Conservation (phyloP, 1,284 basidiomycete genomes). For the Ustilago crameri region DNA sequence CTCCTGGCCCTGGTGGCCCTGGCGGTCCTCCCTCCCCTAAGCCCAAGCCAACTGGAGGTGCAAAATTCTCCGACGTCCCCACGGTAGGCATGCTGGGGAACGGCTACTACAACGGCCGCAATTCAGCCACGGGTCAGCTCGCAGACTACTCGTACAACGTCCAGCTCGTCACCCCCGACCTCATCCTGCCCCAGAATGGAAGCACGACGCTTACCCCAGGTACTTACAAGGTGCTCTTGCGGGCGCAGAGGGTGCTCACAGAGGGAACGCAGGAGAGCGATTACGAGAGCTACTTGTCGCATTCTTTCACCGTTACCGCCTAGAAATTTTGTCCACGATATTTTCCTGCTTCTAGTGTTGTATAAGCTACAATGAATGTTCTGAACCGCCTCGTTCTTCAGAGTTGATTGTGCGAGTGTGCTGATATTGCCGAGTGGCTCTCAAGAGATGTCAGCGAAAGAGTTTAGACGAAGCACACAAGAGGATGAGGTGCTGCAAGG, state of each 20-base stretch:
- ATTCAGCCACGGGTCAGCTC: conserved; percentile 32
- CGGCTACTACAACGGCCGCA: conserved; percentile 41
- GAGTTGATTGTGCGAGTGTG: too few species aligned
- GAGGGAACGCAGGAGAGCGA: conserved; percentile 72
- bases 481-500: too few species aligned
- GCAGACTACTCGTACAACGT: conserved; percentile 43
- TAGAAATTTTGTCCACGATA: too few species aligned
- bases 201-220: conserved; percentile 73
- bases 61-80: conserved; percentile 34
- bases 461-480: too few species aligned
- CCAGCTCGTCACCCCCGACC: conserved; percentile 22
- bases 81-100: conserved; percentile 41
- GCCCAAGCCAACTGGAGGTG: neutral
- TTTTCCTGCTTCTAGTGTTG: too few species aligned
- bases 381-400: too few species aligned
- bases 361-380: too few species aligned
- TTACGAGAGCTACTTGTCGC: conserved; percentile 73
- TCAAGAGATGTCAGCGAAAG: too few species aligned
- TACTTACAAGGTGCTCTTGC: conserved; percentile 74
- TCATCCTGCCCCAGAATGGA: conserved; percentile 36
- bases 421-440: too few species aligned
- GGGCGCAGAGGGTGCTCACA: conserved; percentile 75
- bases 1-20: neutral
- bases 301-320: conserved; percentile 46
- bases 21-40: conserved; percentile 4